These are phyloP conservation scores for Ustilago xerochloae DNA, from an alignment of 1,284 basidiomycete genomes.

Conservation along the genomic window DNA sequence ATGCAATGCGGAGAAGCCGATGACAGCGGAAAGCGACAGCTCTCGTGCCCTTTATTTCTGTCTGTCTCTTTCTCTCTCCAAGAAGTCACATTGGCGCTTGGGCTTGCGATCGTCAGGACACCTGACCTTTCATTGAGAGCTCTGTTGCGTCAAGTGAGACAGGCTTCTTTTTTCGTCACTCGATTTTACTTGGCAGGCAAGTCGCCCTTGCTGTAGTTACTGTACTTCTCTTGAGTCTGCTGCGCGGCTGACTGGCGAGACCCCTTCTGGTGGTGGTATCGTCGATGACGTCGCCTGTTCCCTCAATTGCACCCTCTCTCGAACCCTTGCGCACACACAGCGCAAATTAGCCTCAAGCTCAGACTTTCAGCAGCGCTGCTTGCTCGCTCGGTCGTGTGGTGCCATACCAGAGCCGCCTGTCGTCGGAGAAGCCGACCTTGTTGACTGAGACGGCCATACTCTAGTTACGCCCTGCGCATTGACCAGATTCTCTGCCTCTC, in stretches of 20 bases:
- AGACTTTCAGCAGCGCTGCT: background rate
- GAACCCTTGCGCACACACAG: too few relatives aligned
- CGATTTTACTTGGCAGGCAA: background rate
- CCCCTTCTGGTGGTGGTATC: background rate
- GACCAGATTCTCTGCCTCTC: background rate
- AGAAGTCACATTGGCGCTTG: too few relatives aligned
- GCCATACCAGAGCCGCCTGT: background rate
- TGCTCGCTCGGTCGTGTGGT: background rate
- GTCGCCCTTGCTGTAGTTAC: background rate
- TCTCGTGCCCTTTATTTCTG: background rate
- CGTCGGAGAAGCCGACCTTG: background rate
- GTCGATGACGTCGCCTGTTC: background rate
- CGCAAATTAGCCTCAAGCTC: too few relatives aligned
- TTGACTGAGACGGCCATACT: background rate
- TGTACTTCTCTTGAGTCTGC: too few relatives aligned
- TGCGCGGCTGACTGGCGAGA: too few relatives aligned
- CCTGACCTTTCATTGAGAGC: background rate
- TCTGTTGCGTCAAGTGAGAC: background rate
- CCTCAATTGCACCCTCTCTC: too few relatives aligned
- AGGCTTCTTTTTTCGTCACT: background rate
- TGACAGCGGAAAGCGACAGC: background rate
- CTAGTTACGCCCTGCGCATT: background rate
- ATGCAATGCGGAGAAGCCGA: slow-evolving; percentile 5
- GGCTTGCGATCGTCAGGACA: too few relatives aligned
- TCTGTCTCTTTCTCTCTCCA: background rate